Evolutionary conservation across 164 flowering plant genomes (phyloP).

Genomic region (Houttuynia cordata): DNA sequence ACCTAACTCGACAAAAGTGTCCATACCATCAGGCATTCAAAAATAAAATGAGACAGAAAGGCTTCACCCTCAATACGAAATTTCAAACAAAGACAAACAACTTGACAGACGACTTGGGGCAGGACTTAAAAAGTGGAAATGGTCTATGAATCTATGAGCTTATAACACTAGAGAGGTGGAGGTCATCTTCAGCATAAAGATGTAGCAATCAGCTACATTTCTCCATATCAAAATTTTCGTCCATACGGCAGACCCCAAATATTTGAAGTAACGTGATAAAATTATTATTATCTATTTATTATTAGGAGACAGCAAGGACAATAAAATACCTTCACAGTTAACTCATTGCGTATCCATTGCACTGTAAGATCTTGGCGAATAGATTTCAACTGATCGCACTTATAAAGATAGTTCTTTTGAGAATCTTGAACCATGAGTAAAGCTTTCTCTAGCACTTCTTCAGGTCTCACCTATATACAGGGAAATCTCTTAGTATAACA

Average conservation of each 20-base stretch:
- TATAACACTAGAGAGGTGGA: no score
- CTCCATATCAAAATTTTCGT: neutral
- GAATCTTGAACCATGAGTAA: conserved; percentile 74
- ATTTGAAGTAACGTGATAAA: neutral
- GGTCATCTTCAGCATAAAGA: no score
- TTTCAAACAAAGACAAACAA: neutral
- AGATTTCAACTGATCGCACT: conserved; percentile 96
- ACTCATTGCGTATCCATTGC: conserved; percentile 66
- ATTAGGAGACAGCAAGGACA: neutral
- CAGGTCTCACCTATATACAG: conserved; percentile 80
- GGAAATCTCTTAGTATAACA: neutral
- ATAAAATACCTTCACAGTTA: conserved; percentile 66
- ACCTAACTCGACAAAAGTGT: no score
- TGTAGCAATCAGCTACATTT: no score
- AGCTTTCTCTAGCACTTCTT: conserved; percentile 80
- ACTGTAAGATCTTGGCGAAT: conserved; percentile 97
- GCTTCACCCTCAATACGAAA: neutral
- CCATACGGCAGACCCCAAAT: neutral
- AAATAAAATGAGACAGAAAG: neutral
- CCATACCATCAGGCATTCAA: no score
- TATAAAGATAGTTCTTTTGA: conserved; percentile 81
- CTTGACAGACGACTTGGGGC: neutral
- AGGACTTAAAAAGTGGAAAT: neutral
- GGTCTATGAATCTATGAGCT: neutral
- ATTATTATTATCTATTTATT: neutral